Evolutionary conservation across 176 grass and related monocot species (phyloP).

Genomic region (Zizania latifolia): DNA sequence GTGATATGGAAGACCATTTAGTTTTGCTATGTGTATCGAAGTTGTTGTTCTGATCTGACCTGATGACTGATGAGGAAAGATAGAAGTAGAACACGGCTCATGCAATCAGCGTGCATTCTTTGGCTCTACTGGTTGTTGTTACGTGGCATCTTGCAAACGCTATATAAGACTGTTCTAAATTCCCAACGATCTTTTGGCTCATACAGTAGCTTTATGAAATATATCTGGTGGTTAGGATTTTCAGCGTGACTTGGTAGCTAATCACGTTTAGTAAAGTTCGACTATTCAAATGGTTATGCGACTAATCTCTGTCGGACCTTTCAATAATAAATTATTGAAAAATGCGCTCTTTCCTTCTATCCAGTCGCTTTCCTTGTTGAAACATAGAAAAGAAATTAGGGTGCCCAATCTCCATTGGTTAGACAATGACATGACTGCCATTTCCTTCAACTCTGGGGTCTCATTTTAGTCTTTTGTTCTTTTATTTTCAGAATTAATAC

Average conservation of each 20-base stretch:
- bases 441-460: constrained; percentile 2
- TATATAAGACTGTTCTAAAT: background rate
- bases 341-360: constrained; percentile 5
- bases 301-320: constrained; percentile 9
- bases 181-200: background rate
- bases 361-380: constrained; percentile 12
- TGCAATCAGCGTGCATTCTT: background rate
- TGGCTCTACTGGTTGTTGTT: background rate
- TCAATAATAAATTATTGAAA: constrained; percentile 17
- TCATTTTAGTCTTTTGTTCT: constrained; percentile 17
- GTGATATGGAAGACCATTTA: background rate
- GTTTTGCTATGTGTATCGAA: background rate
- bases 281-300: constrained; percentile 12
- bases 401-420: background rate
- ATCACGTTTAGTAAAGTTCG: constrained; percentile 5
- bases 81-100: background rate
- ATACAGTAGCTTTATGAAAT: constrained; percentile 20
- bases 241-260: constrained; percentile 22
- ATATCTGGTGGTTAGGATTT: constrained; percentile 36
- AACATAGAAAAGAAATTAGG: background rate
- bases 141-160: background rate
- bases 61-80: background rate
- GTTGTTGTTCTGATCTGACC: background rate
- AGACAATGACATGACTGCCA: constrained; percentile 5
- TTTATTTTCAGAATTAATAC: constrained; percentile 26